A percentile compares a stretch with the other conserved stretches of the same genome.
These are phyloP conservation scores for Serendipita indica DNA, from an alignment of 768 basidiomycete species.

Conservation along the genomic window DNA sequence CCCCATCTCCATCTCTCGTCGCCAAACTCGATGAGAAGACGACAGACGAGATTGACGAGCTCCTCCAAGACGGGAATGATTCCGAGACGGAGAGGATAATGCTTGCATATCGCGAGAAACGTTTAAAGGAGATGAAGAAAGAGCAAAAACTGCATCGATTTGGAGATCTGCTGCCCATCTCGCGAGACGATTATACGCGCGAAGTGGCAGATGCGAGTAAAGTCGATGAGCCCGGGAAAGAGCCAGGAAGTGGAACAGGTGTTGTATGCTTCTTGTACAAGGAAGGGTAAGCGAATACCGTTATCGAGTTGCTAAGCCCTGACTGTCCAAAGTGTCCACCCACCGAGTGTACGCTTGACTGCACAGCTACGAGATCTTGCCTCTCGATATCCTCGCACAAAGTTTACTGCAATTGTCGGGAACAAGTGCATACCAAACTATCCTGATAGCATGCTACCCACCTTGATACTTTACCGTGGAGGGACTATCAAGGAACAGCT, in stretches of 20 bases:
- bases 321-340: constrained; percentile 38
- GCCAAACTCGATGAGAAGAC: constrained; percentile 52
- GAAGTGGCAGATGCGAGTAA: constrained; percentile 92
- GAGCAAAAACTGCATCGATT: constrained; percentile 52
- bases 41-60: constrained; percentile 44
- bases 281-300: constrained; percentile 52
- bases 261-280: constrained; percentile 93
- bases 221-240: constrained; percentile 42
- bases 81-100: constrained; percentile 65
- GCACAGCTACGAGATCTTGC: constrained; percentile 60
- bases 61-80: constrained; percentile 58
- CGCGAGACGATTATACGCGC: constrained; percentile 82
- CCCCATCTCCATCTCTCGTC: constrained; percentile 56
- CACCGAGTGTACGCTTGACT: constrained; percentile 62
- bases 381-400: constrained; percentile 72
- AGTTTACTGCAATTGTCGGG: constrained; percentile 91
- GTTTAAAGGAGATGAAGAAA: constrained; percentile 45
- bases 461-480: constrained; percentile 80
- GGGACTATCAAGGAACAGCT: constrained; percentile 85
- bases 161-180: constrained; percentile 76
- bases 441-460: constrained; percentile 80
- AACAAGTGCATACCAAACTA: constrained; percentile 94
- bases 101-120: constrained; percentile 46
- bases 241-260: constrained; percentile 57
- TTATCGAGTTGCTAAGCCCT: neutral